These are phyloP conservation scores for Coniochaeta sp. DNA, from an alignment of 2,329 filamentous ascomycete species.

Conservation along the genomic window DNA sequence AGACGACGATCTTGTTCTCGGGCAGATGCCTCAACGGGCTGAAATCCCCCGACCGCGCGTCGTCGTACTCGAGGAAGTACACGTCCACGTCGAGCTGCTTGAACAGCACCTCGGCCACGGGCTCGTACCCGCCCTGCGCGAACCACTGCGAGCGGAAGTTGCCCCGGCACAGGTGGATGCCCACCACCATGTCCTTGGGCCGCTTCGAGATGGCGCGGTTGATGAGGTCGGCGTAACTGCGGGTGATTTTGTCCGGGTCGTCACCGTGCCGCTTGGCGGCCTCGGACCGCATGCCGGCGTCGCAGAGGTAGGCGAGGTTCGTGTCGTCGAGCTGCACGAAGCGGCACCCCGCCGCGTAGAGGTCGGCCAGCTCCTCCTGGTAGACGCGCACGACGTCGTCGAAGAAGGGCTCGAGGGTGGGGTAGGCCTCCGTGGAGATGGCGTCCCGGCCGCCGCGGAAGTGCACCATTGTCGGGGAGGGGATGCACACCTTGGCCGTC, in stretches of 20 bases:
- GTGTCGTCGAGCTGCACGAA: conserved; percentile 54
- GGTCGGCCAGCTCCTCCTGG: conserved; percentile 44
- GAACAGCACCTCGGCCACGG: conserved; percentile 50
- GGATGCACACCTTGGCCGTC: conserved; percentile 48
- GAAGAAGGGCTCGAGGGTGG: conserved; percentile 47
- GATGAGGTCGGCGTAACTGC: conserved; percentile 47
- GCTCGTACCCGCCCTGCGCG: conserved; percentile 50
- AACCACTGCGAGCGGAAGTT: conserved; percentile 53
- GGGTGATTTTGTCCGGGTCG: conserved; percentile 38
- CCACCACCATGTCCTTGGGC: conserved; percentile 46
- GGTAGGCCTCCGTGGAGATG: conserved; percentile 46
- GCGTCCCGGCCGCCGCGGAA: conserved; percentile 48
- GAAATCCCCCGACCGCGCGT: conserved; percentile 49
- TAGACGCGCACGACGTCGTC: conserved; percentile 47
- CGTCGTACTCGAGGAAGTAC: conserved; percentile 55
- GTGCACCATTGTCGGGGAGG: conserved; percentile 52
- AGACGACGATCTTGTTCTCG: conserved; percentile 45
- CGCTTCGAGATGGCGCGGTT: conserved; percentile 45
- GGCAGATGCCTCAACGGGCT: conserved; percentile 46
- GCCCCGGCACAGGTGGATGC: conserved; percentile 50
- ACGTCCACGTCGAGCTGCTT: conserved; percentile 48
- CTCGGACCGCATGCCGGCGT: conserved; percentile 45
- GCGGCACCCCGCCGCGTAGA: conserved; percentile 46
- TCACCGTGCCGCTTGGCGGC: conserved; percentile 43
- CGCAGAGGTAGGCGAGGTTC: conserved; percentile 53